Conservation (phyloP, 257 asterid genomes). For the Galeopsis tetrahit region DNA sequence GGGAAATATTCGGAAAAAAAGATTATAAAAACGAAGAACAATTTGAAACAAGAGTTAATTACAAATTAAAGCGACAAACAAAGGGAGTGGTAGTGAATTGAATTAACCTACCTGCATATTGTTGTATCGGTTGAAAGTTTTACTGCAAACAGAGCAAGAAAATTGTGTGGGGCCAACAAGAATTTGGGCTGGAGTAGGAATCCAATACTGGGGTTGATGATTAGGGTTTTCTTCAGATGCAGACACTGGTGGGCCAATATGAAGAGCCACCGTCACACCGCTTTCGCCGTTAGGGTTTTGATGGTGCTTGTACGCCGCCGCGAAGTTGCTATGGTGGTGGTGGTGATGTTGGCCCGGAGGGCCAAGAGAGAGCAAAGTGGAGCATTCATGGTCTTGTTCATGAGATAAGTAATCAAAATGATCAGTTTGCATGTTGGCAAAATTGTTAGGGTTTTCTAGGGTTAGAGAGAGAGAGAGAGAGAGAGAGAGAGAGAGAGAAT, state of each 20-base stretch:
- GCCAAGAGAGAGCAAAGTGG: slow-evolving; percentile 72
- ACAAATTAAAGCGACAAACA: too few relatives aligned
- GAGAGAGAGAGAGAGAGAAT: not conserved
- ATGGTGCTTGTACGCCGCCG: slow-evolving; percentile 35
- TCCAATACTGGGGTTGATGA: slow-evolving; percentile 64
- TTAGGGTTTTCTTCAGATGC: slow-evolving; percentile 38
- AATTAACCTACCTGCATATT: slow-evolving; percentile 70
- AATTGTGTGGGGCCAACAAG: slow-evolving; percentile 92
- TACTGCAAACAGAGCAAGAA: slow-evolving; percentile 79
- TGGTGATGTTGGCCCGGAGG: slow-evolving; percentile 68
- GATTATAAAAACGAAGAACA: too few relatives aligned
- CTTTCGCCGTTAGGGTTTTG: slow-evolving; percentile 38
- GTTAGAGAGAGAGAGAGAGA: slow-evolving; percentile 11
- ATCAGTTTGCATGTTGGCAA: slow-evolving; percentile 54
- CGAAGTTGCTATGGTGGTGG: slow-evolving; percentile 36
- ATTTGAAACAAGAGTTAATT: too few relatives aligned
- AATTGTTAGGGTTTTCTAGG: slow-evolving; percentile 27
- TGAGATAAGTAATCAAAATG: slow-evolving; percentile 46
- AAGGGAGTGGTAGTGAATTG: too few relatives aligned
- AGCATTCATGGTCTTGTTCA: slow-evolving; percentile 53
- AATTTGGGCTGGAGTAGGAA: slow-evolving; percentile 85
- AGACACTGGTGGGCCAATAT: slow-evolving; percentile 54
- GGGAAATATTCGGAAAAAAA: too few relatives aligned
- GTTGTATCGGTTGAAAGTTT: slow-evolving; percentile 87
- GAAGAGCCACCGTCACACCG: slow-evolving; percentile 74